phyloP scores from a whole-genome alignment of 805 yeast genomes.

The Osmozyma mogii region DNA sequence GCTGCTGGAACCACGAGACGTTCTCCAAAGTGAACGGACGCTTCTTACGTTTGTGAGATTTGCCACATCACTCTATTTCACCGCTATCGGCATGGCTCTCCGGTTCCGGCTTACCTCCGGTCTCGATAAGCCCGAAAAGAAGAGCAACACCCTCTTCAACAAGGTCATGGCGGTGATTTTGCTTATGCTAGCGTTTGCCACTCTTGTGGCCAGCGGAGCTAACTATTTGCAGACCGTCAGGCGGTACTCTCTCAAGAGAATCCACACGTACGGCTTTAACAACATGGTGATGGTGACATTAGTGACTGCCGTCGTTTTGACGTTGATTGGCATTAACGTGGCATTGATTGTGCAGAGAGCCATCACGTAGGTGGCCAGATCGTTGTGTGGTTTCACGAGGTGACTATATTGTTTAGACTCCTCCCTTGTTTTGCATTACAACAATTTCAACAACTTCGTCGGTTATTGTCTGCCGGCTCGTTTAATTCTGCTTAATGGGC shows the following conservation, averaged over 20 bases:
- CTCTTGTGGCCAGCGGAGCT: conserved; percentile 29
- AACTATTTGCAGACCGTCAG: conserved; percentile 39
- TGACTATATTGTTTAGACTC: no score
- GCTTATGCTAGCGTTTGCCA: conserved; percentile 28
- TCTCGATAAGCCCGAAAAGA: conserved; percentile 3
- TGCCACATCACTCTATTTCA: conserved; percentile 35
- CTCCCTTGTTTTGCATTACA: no score
- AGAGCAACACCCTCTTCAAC: conserved; percentile 5
- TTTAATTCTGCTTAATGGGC: no score
- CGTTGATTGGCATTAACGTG: conserved; percentile 28
- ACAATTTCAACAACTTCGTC: no score
- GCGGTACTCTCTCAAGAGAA: conserved; percentile 34
- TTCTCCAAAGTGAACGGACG: conserved; percentile 46
- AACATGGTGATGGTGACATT: conserved; percentile 24
- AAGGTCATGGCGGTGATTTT: conserved; percentile 20
- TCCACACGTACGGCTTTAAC: conserved; percentile 28
- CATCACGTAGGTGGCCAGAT: no score
- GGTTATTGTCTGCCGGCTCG: no score
- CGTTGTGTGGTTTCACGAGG: no score
- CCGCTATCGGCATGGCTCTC: conserved; percentile 39
- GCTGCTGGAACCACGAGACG: conserved; percentile 47
- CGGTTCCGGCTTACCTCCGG: conserved; percentile 34
- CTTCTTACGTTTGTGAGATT: conserved; percentile 42
- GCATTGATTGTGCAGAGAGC: no score
- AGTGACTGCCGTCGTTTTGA: conserved; percentile 25